Conservation (phyloP, 345 rosid genomes). For the Hibiscus trionum region DNA sequence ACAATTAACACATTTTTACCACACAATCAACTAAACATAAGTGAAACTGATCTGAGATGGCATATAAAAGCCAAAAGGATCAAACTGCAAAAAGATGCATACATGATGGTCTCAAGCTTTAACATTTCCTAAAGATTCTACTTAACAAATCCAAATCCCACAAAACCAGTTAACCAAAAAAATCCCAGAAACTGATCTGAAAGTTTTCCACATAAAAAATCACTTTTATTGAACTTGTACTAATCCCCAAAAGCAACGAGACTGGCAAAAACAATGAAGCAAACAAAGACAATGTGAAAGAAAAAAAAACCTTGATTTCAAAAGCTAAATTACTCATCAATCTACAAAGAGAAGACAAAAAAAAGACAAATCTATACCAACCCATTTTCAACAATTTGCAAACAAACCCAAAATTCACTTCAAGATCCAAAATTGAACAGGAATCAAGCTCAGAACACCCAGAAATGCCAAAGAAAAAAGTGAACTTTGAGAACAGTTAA, state of each 20-base stretch:
- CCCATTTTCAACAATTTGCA: not conserved
- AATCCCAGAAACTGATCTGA: not conserved
- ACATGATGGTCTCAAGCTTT: not conserved
- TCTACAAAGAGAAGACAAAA: not conserved
- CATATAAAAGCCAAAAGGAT: no score
- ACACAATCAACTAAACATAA: no score
- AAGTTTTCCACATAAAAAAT: not conserved
- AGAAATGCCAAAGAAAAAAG: not conserved
- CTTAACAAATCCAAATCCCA: not conserved
- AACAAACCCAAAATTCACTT: not conserved
- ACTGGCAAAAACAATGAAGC: not conserved
- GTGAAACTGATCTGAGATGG: no score
- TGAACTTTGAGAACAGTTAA: not conserved
- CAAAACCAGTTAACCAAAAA: not conserved
- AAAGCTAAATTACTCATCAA: not conserved
- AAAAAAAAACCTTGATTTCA: not conserved
- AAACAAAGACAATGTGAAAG: not conserved
- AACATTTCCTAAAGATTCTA: not conserved
- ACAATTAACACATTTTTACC: no score
- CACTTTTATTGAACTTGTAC: no score
- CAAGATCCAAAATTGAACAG: conserved; percentile 5
- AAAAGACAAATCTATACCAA: not conserved
- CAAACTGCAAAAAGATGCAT: no score
- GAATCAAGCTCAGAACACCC: not conserved
- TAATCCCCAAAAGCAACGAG: not conserved